These are phyloP conservation scores for Fusarium devonianum DNA, from an alignment of 2,329 filamentous ascomycete species.

Conservation along the genomic window DNA sequence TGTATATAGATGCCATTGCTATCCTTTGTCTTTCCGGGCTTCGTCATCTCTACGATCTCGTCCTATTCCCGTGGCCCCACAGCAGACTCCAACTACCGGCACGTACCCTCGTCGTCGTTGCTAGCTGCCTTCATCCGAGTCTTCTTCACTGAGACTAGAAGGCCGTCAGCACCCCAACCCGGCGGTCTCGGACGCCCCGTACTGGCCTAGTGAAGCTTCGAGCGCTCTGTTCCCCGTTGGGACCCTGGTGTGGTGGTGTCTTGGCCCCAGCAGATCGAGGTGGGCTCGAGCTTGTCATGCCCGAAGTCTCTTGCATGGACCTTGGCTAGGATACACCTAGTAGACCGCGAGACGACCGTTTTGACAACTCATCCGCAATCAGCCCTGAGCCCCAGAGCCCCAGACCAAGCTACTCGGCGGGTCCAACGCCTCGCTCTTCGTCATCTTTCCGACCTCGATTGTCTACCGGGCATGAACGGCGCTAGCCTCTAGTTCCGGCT, in stretches of 20 bases:
- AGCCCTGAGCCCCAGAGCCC: slow-evolving; percentile 43
- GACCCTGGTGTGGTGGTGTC: slow-evolving; percentile 53
- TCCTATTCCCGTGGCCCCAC: slow-evolving; percentile 35
- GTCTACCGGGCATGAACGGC: slow-evolving; percentile 42
- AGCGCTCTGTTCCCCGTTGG: slow-evolving; percentile 41
- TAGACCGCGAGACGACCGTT: slow-evolving; percentile 47
- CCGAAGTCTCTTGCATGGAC: slow-evolving; percentile 48
- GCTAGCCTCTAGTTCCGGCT: slow-evolving; percentile 40
- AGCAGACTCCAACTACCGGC: slow-evolving; percentile 22
- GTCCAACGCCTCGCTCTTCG: slow-evolving; percentile 42
- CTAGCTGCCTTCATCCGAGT: slow-evolving; percentile 35
- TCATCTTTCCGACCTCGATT: slow-evolving; percentile 40
- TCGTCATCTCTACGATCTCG: slow-evolving; percentile 38
- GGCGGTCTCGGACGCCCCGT: slow-evolving; percentile 37
- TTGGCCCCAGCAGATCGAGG: slow-evolving; percentile 47
- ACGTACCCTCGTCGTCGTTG: slow-evolving; percentile 15
- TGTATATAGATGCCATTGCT: slow-evolving; percentile 40
- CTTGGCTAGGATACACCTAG: slow-evolving; percentile 51
- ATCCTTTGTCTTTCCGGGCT: slow-evolving; percentile 34
- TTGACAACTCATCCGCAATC: slow-evolving; percentile 48
- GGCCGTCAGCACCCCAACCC: slow-evolving; percentile 36
- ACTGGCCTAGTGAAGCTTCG: slow-evolving; percentile 33
- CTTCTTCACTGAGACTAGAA: slow-evolving; percentile 35
- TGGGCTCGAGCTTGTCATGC: slow-evolving; percentile 53
- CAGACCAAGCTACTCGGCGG: slow-evolving; percentile 39